A percentile compares a stretch with the other conserved stretches of the same genome.
Conservation (phyloP, 225 moss, liverwort and hornwort species). For the Polytrichum commune region DNA sequence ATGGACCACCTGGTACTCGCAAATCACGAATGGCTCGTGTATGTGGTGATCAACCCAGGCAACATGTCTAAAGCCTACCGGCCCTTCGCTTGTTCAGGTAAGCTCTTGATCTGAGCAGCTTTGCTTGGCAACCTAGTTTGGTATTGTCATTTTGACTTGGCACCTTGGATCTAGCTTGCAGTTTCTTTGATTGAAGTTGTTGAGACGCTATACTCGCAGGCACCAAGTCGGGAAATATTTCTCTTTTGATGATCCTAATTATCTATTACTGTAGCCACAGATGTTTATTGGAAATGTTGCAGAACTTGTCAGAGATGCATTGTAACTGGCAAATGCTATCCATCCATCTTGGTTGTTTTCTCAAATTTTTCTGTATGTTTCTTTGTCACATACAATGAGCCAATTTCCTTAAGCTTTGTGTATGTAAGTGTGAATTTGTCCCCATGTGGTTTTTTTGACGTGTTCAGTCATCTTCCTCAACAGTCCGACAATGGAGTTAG, state of each 20-base stretch:
- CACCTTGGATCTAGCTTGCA: neutral
- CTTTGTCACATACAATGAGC: too few relatives aligned
- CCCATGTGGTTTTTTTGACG: too few relatives aligned
- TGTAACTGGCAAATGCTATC: constrained; percentile 41
- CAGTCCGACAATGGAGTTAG: too few relatives aligned
- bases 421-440: too few relatives aligned
- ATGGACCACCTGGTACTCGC: constrained; percentile 64
- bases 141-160: neutral
- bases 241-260: neutral
- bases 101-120: constrained; percentile 1
- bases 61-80: constrained; percentile 56
- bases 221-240: neutral
- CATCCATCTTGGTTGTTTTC: too few relatives aligned
- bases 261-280: constrained; percentile 14
- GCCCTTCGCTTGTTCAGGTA: constrained; percentile 61
- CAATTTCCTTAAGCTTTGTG: too few relatives aligned
- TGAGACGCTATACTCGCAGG: neutral
- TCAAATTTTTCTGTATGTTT: too few relatives aligned
- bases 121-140: neutral
- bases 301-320: constrained; percentile 62
- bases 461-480: too few relatives aligned
- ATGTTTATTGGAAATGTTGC: constrained; percentile 69
- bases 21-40: constrained; percentile 62
- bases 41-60: constrained; percentile 64
- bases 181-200: neutral